These are phyloP conservation scores for Amoebophrya sp. DNA, from an alignment of 169 alveolate genomes.

Conservation along the genomic window DNA sequence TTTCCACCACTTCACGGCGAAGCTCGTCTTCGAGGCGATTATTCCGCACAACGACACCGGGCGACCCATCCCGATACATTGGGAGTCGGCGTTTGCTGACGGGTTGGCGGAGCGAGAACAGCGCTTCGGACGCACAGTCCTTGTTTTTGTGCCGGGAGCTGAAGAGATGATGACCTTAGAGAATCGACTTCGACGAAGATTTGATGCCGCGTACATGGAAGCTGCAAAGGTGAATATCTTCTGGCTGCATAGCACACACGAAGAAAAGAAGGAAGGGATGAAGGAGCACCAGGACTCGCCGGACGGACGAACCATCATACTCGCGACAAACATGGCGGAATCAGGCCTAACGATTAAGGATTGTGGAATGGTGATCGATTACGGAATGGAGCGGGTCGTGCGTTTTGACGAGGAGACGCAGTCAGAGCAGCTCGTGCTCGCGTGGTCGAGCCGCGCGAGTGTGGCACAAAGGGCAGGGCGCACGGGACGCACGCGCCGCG, in stretches of 20 bases:
- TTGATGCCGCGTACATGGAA: background rate
- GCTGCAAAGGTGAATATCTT: background rate
- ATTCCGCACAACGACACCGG: no score
- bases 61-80: no score
- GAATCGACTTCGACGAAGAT: background rate
- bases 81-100: no score
- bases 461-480: background rate
- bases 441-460: background rate
- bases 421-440: background rate
- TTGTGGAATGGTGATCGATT: background rate
- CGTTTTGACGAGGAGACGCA: background rate
- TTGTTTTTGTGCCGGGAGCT: background rate
- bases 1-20: no score
- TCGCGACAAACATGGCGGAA: background rate
- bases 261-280: background rate
- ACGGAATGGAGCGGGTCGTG: background rate
- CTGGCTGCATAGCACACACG: background rate
- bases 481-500: background rate
- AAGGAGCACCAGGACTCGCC: background rate
- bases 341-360: background rate
- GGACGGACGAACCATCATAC: background rate
- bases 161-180: background rate
- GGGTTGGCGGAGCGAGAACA: background rate
- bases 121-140: background rate
- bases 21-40: no score